Conservation (phyloP, 139 green algal species). For the Parachlorella kessleri region DNA sequence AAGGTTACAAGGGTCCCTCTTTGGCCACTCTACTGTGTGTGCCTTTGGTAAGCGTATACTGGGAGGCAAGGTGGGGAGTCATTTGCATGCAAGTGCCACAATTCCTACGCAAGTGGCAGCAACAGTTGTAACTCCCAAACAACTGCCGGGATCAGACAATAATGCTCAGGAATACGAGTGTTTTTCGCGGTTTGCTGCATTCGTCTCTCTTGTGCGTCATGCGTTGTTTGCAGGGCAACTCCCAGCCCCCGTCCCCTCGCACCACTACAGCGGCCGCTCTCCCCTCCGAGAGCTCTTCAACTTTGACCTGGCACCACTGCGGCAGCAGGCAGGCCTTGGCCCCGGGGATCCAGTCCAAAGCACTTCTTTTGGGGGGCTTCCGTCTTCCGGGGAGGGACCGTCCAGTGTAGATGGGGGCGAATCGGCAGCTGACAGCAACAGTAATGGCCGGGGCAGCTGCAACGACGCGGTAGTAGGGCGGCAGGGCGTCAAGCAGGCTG, state of each 20-base stretch:
- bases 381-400: not conserved
- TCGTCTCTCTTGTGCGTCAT: not conserved
- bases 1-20: not conserved
- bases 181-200: too few relatives aligned
- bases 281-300: conserved; percentile 4
- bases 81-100: not conserved
- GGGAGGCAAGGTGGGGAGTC: too few relatives aligned
- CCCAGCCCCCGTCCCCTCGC: not conserved
- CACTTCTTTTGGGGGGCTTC: not conserved
- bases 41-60: too few relatives aligned
- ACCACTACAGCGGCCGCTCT: not conserved
- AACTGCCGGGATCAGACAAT: too few relatives aligned
- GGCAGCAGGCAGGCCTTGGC: not conserved
- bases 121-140: not conserved
- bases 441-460: not conserved
- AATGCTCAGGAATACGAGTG: too few relatives aligned
- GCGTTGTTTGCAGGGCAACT: not conserved
- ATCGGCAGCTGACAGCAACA: not conserved
- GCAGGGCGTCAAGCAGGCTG: not conserved
- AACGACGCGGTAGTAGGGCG: not conserved
- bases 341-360: not conserved
- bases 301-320: conserved; percentile 23
- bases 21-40: not conserved
- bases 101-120: not conserved
- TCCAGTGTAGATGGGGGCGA: not conserved